Conservation (phyloP, 192 early-diverging fungal genomes). For the Chytriomyces hyalinus region DNA sequence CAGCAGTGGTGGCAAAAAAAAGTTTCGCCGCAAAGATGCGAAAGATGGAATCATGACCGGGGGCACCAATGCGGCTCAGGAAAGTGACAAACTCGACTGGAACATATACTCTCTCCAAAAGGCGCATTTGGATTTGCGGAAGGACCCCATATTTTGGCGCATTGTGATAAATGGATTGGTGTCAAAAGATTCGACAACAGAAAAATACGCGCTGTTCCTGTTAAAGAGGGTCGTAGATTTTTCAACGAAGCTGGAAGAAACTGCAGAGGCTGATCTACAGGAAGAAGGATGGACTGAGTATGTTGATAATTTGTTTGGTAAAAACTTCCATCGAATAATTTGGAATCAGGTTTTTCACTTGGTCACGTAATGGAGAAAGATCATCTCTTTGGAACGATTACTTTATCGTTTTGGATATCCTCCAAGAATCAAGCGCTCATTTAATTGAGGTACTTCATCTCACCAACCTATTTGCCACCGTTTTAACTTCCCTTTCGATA, state of each 20-base stretch:
- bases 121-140: conserved; percentile 15
- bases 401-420: conserved; percentile 54
- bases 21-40: conserved; percentile 18
- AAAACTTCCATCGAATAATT: not conserved
- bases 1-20: not conserved
- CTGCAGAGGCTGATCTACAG: too few relatives aligned
- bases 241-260: not conserved
- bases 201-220: conserved; percentile 39
- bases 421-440: conserved; percentile 53
- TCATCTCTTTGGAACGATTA: conserved; percentile 54
- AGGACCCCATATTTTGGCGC: conserved; percentile 16
- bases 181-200: conserved; percentile 10
- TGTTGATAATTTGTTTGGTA: too few relatives aligned
- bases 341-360: not conserved
- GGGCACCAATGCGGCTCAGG: not conserved
- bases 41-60: conserved; percentile 20
- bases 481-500: not conserved
- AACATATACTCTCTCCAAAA: not conserved
- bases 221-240: conserved; percentile 42
- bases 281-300: too few relatives aligned
- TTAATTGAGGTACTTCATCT: conserved; percentile 41
- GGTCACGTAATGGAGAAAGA: not conserved
- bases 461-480: not conserved
- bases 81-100: not conserved
- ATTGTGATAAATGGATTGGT: conserved; percentile 21